phyloP scores from a whole-genome alignment of 2,329 filamentous ascomycete species.

The Curvularia sp. region DNA sequence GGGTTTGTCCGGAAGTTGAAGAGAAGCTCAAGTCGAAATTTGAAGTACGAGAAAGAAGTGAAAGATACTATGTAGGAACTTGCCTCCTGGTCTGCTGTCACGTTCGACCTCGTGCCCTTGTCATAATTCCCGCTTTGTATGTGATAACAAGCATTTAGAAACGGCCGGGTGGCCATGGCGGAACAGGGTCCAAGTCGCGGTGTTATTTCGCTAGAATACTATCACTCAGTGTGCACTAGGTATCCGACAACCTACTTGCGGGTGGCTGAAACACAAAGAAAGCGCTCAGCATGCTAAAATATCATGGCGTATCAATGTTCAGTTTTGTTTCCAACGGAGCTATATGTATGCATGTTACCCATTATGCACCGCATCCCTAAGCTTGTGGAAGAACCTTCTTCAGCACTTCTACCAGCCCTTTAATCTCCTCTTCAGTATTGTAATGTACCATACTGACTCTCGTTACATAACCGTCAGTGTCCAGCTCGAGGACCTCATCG shows the following conservation, averaged over 20 bases:
- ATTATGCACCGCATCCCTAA: not conserved
- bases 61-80: not conserved
- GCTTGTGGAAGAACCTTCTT: constrained; percentile 56
- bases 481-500: constrained; percentile 65
- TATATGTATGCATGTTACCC: not conserved
- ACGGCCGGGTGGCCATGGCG: not conserved
- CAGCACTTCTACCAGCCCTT: constrained; percentile 60
- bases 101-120: not conserved
- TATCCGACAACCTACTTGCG: no score
- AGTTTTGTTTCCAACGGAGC: not conserved
- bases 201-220: not conserved
- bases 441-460: constrained; percentile 78
- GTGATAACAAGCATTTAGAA: not conserved
- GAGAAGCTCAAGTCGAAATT: not conserved
- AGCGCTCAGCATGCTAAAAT: not conserved
- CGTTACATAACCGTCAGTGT: constrained; percentile 66
- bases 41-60: not conserved
- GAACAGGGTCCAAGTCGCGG: not conserved
- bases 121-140: no score
- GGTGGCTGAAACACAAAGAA: not conserved
- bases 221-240: not conserved
- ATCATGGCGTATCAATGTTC: not conserved
- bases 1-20: not conserved
- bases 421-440: constrained; percentile 70
- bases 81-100: not conserved